phyloP scores from a whole-genome alignment of 176 grass and related monocot species.

The Triticum aestivum region DNA sequence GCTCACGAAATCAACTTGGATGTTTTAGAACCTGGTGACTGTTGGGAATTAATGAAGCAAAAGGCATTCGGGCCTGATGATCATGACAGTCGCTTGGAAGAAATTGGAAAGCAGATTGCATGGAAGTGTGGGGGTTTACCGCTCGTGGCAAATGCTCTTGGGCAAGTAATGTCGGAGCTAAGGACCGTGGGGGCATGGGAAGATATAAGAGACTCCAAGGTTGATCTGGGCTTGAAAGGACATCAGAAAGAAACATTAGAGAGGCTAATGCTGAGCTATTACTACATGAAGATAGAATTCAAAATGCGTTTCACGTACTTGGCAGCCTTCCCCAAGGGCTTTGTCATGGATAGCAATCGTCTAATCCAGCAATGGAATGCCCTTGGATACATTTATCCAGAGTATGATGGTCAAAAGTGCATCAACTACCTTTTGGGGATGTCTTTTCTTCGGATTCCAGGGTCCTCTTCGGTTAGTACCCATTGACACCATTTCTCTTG shows the following conservation, averaged over 20 bases:
- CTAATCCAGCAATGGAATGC: slow-evolving; percentile 52
- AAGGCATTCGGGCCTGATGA: not conserved
- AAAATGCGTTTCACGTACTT: slow-evolving; percentile 57
- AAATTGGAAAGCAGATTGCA: slow-evolving; percentile 32
- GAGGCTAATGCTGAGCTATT: slow-evolving; percentile 45
- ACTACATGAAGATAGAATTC: slow-evolving; percentile 23
- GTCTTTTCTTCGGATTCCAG: slow-evolving; percentile 42
- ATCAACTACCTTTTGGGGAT: slow-evolving; percentile 41
- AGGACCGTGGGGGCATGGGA: slow-evolving; percentile 25
- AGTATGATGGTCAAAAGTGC: not conserved
- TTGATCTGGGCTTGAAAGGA: not conserved
- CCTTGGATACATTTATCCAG: slow-evolving; percentile 36
- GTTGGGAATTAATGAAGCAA: not conserved
- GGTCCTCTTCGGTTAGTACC: too few relatives aligned
- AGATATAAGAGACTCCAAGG: slow-evolving; percentile 20
- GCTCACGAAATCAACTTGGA: not conserved
- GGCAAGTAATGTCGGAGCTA: slow-evolving; percentile 23
- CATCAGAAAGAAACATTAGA: slow-evolving; percentile 12
- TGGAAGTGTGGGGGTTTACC: slow-evolving; percentile 39
- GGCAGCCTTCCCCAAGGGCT: slow-evolving; percentile 49
- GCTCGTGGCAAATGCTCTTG: slow-evolving; percentile 43
- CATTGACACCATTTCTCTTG: too few relatives aligned
- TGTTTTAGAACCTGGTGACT: not conserved
- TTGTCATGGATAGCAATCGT: slow-evolving; percentile 22
- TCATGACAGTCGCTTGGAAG: not conserved